Conservation (phyloP, 2,329 filamentous ascomycete species). For the Mollisia scopiformis region DNA sequence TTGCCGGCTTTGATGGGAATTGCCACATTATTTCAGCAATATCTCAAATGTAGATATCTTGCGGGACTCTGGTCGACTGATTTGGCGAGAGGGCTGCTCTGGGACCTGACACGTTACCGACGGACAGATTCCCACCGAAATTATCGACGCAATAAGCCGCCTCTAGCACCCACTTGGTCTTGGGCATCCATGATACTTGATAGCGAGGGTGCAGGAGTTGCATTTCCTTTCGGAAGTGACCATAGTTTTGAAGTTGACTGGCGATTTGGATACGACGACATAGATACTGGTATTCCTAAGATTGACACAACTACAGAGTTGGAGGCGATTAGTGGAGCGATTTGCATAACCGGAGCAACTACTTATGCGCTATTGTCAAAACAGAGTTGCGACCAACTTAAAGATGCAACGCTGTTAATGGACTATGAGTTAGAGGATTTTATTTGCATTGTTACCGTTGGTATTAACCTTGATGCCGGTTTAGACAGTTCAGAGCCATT, state of each 20-base stretch:
- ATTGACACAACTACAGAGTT: too few species aligned
- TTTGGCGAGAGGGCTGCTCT: background rate
- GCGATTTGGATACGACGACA: too few species aligned
- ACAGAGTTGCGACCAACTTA: too few species aligned
- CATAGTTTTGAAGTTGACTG: background rate
- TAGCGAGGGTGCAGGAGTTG: background rate
- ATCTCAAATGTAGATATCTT: background rate
- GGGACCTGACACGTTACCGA: background rate
- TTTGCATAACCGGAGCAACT: too few species aligned
- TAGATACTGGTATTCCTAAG: too few species aligned
- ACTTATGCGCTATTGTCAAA: too few species aligned
- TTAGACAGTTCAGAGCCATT: too few species aligned
- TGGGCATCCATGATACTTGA: background rate
- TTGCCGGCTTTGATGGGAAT: slow-evolving; percentile 8
- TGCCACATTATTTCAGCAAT: background rate
- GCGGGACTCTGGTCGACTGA: slow-evolving; percentile 2
- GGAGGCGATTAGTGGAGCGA: too few species aligned
- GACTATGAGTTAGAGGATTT: too few species aligned
- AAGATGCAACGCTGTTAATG: too few species aligned
- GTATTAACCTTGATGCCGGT: too few species aligned
- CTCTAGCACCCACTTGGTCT: background rate
- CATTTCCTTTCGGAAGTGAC: background rate
- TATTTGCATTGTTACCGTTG: too few species aligned
- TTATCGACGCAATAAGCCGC: background rate
- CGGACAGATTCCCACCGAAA: background rate